Conservation (phyloP, 1,284 basidiomycete species). For the Ceratobasidium papillatum region DNA sequence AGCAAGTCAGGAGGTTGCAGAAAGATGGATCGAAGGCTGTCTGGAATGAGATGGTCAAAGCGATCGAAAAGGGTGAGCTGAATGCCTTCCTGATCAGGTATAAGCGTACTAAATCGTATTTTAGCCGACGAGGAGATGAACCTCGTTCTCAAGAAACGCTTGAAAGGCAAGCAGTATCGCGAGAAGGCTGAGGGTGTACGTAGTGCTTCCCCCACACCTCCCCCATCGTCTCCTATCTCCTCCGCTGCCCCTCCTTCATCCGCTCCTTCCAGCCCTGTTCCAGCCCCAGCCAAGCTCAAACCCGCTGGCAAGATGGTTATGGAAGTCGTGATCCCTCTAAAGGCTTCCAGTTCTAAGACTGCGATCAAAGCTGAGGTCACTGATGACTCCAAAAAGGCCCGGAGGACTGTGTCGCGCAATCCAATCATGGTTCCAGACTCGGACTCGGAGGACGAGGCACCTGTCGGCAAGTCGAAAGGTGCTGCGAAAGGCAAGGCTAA, state of each 20-base stretch:
- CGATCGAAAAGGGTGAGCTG: slow-evolving; percentile 64
- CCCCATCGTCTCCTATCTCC: slow-evolving; percentile 31
- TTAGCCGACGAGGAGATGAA: slow-evolving; percentile 48
- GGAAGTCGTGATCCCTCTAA: slow-evolving; percentile 62
- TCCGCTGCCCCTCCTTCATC: slow-evolving; percentile 38
- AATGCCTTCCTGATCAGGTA: slow-evolving; percentile 4
- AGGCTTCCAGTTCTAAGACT: not conserved
- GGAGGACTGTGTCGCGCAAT: slow-evolving; percentile 20
- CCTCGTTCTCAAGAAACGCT: slow-evolving; percentile 65
- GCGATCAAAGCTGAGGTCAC: not conserved
- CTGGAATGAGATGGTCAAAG: slow-evolving; percentile 67
- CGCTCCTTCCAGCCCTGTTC: slow-evolving; percentile 8
- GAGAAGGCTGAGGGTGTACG: slow-evolving; percentile 50
- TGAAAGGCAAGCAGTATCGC: slow-evolving; percentile 76
- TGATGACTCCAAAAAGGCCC: not conserved
- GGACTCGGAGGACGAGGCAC: slow-evolving; percentile 34
- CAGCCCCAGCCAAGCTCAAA: not conserved
- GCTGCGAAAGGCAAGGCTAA: slow-evolving; percentile 40
- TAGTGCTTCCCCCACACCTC: slow-evolving; percentile 40
- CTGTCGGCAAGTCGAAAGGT: slow-evolving; percentile 46
- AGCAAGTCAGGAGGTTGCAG: slow-evolving; percentile 73
- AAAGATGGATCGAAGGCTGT: slow-evolving; percentile 69
- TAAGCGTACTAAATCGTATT: slow-evolving; percentile 33
- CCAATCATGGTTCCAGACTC: slow-evolving; percentile 18
- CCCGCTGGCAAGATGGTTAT: slow-evolving; percentile 48